A percentile compares a stretch with the other conserved stretches of the same genome.
These are phyloP conservation scores for Epichloe amarillans DNA, from an alignment of 2,329 filamentous ascomycete genomes.

Conservation along the genomic window DNA sequence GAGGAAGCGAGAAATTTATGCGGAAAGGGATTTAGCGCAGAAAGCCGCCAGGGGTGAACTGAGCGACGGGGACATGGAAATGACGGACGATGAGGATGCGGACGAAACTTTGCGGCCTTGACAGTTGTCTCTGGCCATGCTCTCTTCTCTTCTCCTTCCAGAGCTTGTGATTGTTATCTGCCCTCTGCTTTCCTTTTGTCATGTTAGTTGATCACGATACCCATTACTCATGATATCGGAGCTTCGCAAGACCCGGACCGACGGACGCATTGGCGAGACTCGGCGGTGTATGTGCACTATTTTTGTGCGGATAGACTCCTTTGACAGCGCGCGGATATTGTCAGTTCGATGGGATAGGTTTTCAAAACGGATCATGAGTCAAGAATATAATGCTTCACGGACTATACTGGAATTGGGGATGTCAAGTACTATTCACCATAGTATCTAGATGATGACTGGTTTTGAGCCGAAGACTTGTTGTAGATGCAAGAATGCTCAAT, in stretches of 20 bases:
- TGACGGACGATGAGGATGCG: constrained; percentile 20
- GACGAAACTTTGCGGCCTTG: constrained; percentile 22
- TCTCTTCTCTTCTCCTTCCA: neutral
- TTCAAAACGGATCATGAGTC: neutral
- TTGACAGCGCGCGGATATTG: neutral
- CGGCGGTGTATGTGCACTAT: neutral
- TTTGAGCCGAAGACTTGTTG: too few species aligned
- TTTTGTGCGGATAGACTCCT: neutral
- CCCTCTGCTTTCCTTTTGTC: neutral
- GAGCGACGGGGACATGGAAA: constrained; percentile 26
- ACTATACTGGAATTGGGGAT: neutral
- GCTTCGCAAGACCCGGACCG: too few species aligned
- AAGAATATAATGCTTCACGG: constrained; percentile 2
- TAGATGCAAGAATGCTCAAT: too few species aligned
- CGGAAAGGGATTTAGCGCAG: constrained; percentile 39
- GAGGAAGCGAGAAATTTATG: constrained; percentile 58
- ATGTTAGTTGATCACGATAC: neutral
- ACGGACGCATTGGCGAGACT: neutral
- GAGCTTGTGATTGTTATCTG: neutral
- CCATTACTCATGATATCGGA: neutral
- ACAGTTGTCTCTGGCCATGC: constrained; percentile 3
- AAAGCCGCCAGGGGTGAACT: constrained; percentile 35
- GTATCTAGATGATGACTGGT: too few species aligned
- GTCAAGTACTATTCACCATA: neutral
- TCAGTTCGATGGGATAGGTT: neutral